Evolutionary conservation across 495 filamentous ascomycete genomes (phyloP).

Genomic region (Astrothelium subdiscretum): DNA sequence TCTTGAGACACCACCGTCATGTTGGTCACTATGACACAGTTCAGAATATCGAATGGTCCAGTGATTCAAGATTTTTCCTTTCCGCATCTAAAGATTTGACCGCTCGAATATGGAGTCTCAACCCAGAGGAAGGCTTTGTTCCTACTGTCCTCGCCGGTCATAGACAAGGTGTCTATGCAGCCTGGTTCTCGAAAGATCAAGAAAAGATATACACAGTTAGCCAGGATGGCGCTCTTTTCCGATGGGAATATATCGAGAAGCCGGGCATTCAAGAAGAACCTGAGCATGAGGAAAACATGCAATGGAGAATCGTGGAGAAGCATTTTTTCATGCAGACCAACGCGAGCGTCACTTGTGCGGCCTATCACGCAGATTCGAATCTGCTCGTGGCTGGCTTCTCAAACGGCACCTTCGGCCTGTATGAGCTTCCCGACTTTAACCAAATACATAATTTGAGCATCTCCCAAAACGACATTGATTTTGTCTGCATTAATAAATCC

Average conservation of each 20-base stretch:
- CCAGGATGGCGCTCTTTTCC: conserved; percentile 55
- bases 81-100: conserved; percentile 87
- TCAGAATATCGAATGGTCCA: conserved; percentile 80
- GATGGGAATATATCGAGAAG: conserved; percentile 48
- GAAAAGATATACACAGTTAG: conserved; percentile 59
- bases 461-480: conserved; percentile 91
- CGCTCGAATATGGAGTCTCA: conserved; percentile 83
- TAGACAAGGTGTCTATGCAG: conserved; percentile 70
- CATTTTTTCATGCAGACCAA: conserved; percentile 89
- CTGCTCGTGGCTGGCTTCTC: conserved; percentile 89
- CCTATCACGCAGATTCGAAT: conserved; percentile 76
- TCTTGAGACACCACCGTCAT: conserved; percentile 75
- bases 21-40: conserved; percentile 81
- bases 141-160: conserved; percentile 86
- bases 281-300: conserved; percentile 44
- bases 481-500: conserved; percentile 79
- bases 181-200: conserved; percentile 89
- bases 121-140: conserved; percentile 75
- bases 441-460: conserved; percentile 87
- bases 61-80: conserved; percentile 87
- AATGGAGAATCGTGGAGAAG: conserved; percentile 77
- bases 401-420: conserved; percentile 82
- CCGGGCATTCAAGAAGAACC: conserved; percentile 26
- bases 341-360: conserved; percentile 75
- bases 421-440: conserved; percentile 96